These are phyloP conservation scores for Kodamaea kakaduensis DNA, from an alignment of 805 yeast genomes.

Conservation along the genomic window DNA sequence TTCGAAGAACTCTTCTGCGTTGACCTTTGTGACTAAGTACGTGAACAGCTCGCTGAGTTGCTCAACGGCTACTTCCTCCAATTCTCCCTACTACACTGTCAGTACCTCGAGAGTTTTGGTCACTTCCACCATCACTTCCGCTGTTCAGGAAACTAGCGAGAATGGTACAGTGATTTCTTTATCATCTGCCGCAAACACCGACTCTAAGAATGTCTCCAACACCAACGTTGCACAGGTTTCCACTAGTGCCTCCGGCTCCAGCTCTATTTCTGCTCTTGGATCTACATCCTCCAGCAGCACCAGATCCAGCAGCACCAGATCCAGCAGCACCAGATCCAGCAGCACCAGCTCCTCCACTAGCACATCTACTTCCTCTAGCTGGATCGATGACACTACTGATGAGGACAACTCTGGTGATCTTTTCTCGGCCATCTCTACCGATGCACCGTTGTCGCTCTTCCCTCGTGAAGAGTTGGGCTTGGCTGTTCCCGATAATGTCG, in stretches of 20 bases:
- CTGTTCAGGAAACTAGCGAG: slow-evolving; percentile 5
- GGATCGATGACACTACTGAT: slow-evolving; percentile 6
- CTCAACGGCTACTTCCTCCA: not conserved
- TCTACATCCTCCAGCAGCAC: slow-evolving; percentile 1
- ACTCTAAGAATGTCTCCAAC: not conserved
- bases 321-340: not conserved
- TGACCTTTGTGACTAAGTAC: not conserved
- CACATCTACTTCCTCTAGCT: not conserved
- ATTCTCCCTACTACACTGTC: not conserved
- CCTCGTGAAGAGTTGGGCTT: slow-evolving; percentile 43
- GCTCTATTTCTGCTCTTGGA: not conserved
- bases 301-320: slow-evolving; percentile 3
- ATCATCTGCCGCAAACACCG: slow-evolving; percentile 1
- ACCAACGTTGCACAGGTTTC: too few species aligned
- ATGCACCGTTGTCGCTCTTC: slow-evolving; percentile 44
- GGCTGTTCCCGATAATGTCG: slow-evolving; percentile 45
- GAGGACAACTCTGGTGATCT: slow-evolving; percentile 34
- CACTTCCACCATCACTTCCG: slow-evolving; percentile 1
- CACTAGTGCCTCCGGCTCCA: not conserved
- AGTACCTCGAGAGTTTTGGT: slow-evolving; percentile 1
- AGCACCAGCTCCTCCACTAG: not conserved
- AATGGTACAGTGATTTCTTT: not conserved
- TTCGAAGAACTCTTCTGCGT: not conserved
- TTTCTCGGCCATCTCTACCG: slow-evolving; percentile 46
- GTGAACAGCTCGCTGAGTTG: not conserved